A percentile compares a stretch with the other conserved stretches of the same genome.
Evolutionary conservation across 495 filamentous ascomycete species (phyloP).

Genomic region (Penicillium crystallinum): DNA sequence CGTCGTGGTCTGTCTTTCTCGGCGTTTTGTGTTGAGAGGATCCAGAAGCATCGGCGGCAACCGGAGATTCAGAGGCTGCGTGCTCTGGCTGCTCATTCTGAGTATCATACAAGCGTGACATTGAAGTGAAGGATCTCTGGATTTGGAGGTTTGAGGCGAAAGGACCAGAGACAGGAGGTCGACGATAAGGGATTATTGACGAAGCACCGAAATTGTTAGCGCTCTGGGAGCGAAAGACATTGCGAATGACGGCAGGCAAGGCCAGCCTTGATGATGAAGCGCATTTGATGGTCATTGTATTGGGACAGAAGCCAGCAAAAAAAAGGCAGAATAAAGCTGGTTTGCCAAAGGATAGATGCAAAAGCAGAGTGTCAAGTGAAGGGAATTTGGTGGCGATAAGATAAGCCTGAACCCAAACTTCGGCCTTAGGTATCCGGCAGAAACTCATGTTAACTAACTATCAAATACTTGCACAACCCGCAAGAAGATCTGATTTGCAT

Average conservation of each 20-base stretch:
- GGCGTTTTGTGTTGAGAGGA: not conserved
- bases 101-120: not conserved
- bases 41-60: not conserved
- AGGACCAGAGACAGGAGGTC: slow-evolving; percentile 1
- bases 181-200: slow-evolving; percentile 1
- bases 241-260: slow-evolving; percentile 19
- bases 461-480: too few species aligned
- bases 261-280: slow-evolving; percentile 21
- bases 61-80: not conserved
- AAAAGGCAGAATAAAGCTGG: not conserved
- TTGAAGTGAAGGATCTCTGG: slow-evolving; percentile 14
- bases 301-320: not conserved
- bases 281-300: slow-evolving; percentile 20
- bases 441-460: not conserved
- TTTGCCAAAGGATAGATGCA: not conserved
- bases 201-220: slow-evolving; percentile 7
- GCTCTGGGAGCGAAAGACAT: slow-evolving; percentile 22
- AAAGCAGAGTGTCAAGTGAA: not conserved
- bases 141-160: not conserved
- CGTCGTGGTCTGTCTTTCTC: not conserved
- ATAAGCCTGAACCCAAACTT: not conserved
- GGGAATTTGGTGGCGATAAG: slow-evolving; percentile 19
- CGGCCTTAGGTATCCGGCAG: slow-evolving; percentile 5
- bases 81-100: not conserved
- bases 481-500: too few species aligned